Base-by-base conservation (phyloP, 805 yeast species). In the Wickerhamiella azymoides region DNA sequence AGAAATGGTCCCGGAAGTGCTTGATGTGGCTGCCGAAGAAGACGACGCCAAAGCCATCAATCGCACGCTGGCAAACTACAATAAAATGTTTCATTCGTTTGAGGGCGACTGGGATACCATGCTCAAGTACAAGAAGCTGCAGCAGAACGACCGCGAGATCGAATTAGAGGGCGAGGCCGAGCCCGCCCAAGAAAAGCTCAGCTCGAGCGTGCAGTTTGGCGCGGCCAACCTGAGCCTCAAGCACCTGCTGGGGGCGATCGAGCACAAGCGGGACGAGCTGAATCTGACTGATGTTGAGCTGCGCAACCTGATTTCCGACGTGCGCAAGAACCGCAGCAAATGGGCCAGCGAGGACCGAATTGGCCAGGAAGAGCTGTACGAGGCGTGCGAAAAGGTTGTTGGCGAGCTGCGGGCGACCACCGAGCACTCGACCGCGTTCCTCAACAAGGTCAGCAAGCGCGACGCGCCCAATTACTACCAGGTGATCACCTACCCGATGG, bases 391-490 rank as follows among this genome's bases (percentile, higher is more conserved):
- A 56, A 88, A 86, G 57, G 98, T 92, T 1, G 88, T 89, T 0
- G 66, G 79, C 52, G 97, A 92, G 56, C 66, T 92, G 27, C 72
- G 98, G 57, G 84, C 89, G 6, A 84, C 81, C 54, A 89, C 98
- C 0, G 96, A 92, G 57, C 97, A 92, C 63, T 86, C 96, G 0
- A 86, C 96, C 1, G 94, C 97, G 0, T 92, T 92, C 58, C 69
- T 92, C 53, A 92, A 88, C 64, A 84, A 84, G 58, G 99, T 92
- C n/a, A 84, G 92, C 48, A 92, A 92, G 60, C 73, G 98, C 47
- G 99, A 92, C 57, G 99, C 99, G 0, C 99, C 98, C 7, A 92
- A 92, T 59, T 92, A 92, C 63, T 85, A 85, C 52, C 79, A 80
- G 47, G 72, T 92, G 36, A 89, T 92, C 56, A 88, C 85, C 55